A percentile compares a stretch with the other conserved stretches of the same genome.
Conservation (phyloP, 352 stramenopile genomes). For the Phytophthora multivora region DNA sequence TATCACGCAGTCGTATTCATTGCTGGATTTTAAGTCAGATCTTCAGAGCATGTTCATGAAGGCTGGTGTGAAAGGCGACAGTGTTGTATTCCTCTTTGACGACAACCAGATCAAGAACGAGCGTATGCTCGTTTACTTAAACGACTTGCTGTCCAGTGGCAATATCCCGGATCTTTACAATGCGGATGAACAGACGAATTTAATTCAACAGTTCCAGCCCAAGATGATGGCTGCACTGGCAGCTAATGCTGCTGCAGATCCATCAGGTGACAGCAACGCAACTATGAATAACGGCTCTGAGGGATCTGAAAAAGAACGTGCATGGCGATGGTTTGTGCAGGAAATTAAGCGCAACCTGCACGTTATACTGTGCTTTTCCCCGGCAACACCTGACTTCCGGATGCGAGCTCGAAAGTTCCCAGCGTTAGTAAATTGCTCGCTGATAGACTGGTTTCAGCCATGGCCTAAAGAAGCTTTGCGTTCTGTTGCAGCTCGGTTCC, state of each 20-base stretch:
- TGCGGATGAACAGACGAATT: conserved; percentile 89
- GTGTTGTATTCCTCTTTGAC: conserved; percentile 92
- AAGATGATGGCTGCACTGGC: conserved; percentile 80
- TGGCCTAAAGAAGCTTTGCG: conserved; percentile 92
- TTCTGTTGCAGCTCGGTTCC: conserved; percentile 87
- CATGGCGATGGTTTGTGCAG: conserved; percentile 92
- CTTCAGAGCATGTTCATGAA: conserved; percentile 91
- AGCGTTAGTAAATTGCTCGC: conserved; percentile 93
- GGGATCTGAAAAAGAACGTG: conserved; percentile 88
- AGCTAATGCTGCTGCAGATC: conserved; percentile 16
- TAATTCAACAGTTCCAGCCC: conserved; percentile 88
- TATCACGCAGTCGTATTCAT: conserved; percentile 90
- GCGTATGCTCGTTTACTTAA: conserved; percentile 94
- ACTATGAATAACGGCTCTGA: conserved; percentile 17
- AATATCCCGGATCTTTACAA: conserved; percentile 94
- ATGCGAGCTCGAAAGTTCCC: conserved; percentile 92
- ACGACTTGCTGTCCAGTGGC: conserved; percentile 93
- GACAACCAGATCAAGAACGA: conserved; percentile 96
- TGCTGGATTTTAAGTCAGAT: conserved; percentile 95
- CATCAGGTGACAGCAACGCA: background rate
- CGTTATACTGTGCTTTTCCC: conserved; percentile 94
- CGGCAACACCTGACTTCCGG: conserved; percentile 90
- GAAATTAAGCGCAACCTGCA: conserved; percentile 94
- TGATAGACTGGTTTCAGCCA: conserved; percentile 95
- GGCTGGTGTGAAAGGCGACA: conserved; percentile 92